Percentiles rank a stretch among this genome's conserved stretches.
Conservation (phyloP, 176 grass and related monocot genomes). For the Poa pratensis region DNA sequence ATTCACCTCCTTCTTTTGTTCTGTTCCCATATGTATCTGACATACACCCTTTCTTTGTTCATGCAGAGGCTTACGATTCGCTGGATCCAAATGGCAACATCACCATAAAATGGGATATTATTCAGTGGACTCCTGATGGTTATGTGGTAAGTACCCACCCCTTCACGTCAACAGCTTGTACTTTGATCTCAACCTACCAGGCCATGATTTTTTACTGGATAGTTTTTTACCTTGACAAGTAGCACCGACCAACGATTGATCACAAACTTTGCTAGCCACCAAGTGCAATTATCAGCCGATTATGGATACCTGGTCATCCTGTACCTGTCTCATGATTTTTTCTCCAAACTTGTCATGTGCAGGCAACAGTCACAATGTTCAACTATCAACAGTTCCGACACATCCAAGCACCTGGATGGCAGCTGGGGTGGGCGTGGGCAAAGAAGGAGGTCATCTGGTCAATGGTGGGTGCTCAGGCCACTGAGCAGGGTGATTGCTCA, state of each 20-base stretch:
- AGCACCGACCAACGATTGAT: background rate
- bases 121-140: constrained; percentile 90
- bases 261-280: constrained; percentile 20
- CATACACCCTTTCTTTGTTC: constrained; percentile 26
- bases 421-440: constrained; percentile 84
- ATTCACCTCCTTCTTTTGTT: constrained; percentile 20
- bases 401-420: constrained; percentile 78
- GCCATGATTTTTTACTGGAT: background rate
- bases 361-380: constrained; percentile 82
- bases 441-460: constrained; percentile 96
- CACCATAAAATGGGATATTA: constrained; percentile 92
- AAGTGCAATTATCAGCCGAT: constrained; percentile 4
- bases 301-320: background rate
- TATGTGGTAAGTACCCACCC: constrained; percentile 82
- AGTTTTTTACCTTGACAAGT: constrained; percentile 9
- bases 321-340: constrained; percentile 22
- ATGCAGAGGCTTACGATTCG: constrained; percentile 83
- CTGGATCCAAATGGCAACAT: constrained; percentile 88
- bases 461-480: constrained; percentile 77
- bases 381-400: constrained; percentile 89
- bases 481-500: constrained; percentile 91
- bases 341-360: constrained; percentile 32
- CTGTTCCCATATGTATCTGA: constrained; percentile 40
- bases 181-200: constrained; percentile 22
- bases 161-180: background rate